A percentile compares a stretch with the other conserved stretches of the same genome.
phyloP scores from a whole-genome alignment of 2,329 filamentous ascomycete species.

The Huntiella omanensis region DNA sequence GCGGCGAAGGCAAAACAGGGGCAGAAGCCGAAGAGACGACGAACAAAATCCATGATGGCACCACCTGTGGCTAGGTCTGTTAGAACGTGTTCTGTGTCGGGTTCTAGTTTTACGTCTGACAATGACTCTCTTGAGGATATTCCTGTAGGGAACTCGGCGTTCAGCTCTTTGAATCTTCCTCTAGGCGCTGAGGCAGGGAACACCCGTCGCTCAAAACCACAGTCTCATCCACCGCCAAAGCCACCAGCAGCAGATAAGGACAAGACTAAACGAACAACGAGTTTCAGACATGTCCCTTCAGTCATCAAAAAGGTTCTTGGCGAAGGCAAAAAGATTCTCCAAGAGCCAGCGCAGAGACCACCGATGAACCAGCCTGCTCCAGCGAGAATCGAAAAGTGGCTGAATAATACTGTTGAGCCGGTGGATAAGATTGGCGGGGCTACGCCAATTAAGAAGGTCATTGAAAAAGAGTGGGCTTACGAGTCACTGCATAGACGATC shows the following conservation, averaged over 20 bases:
- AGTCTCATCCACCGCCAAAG: not conserved
- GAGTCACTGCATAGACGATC: conserved; percentile 11
- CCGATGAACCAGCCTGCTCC: conserved; percentile 30
- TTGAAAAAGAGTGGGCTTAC: conserved; percentile 18
- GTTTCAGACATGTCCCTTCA: conserved; percentile 41
- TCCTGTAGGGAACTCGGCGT: conserved; percentile 46
- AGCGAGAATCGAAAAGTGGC: conserved; percentile 46
- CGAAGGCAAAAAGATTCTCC: conserved; percentile 45
- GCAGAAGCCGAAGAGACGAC: conserved; percentile 3
- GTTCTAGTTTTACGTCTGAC: conserved; percentile 19
- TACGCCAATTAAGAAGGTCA: conserved; percentile 17
- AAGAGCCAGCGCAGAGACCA: conserved; percentile 31
- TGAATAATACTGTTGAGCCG: conserved; percentile 42
- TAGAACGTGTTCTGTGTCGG: conserved; percentile 11
- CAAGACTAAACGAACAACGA: conserved; percentile 28
- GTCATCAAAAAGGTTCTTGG: conserved; percentile 46
- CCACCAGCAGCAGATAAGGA: conserved; percentile 13
- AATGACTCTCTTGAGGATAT: conserved; percentile 26
- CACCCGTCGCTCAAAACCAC: conserved; percentile 19
- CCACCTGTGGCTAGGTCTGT: conserved; percentile 8
- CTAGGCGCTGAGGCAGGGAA: conserved; percentile 27
- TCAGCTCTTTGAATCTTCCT: conserved; percentile 42
- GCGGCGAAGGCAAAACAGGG: not conserved
- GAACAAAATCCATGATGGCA: conserved; percentile 7
- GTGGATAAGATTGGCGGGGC: conserved; percentile 28